Conservation (phyloP, 1,284 basidiomycete genomes). For the Fomes fomentarius region DNA sequence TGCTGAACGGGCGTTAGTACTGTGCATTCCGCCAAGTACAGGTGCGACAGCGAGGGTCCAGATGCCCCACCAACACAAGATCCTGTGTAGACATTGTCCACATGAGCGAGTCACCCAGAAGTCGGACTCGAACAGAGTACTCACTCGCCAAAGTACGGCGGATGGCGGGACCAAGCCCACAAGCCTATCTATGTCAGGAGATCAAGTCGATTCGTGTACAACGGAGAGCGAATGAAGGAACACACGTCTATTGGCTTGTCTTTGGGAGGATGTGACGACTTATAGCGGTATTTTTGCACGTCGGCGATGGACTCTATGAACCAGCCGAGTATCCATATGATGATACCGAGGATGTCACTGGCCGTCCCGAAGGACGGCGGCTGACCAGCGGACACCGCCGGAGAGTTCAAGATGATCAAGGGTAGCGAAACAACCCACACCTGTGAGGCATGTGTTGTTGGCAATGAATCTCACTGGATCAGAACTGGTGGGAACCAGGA, state of each 20-base stretch:
- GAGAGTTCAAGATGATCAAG: constrained; percentile 69
- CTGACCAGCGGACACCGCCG: constrained; percentile 54
- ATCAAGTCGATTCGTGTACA: background rate
- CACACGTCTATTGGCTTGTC: constrained; percentile 52
- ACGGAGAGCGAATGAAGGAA: background rate
- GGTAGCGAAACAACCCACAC: constrained; percentile 74
- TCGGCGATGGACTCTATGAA: constrained; percentile 65
- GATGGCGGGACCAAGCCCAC: constrained; percentile 69
- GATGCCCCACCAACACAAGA: constrained; percentile 76
- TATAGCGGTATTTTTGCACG: constrained; percentile 68
- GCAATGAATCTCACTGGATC: background rate
- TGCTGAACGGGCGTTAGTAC: constrained; percentile 49
- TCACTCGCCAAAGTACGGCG: constrained; percentile 79
- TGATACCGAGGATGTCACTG: constrained; percentile 69
- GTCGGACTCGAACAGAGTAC: constrained; percentile 24
- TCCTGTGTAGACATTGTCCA: constrained; percentile 41
- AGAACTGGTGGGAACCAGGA: constrained; percentile 31
- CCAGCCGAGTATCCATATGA: constrained; percentile 69
- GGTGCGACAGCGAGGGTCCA: constrained; percentile 69
- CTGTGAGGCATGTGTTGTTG: constrained; percentile 32
- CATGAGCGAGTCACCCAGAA: background rate
- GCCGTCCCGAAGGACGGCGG: constrained; percentile 63
- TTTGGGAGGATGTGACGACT: constrained; percentile 54
- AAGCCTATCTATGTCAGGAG: constrained; percentile 44
- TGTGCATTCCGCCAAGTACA: constrained; percentile 47